These are phyloP conservation scores for Calonectria leucothoes DNA, from an alignment of 2,329 filamentous ascomycete genomes.

Conservation along the genomic window DNA sequence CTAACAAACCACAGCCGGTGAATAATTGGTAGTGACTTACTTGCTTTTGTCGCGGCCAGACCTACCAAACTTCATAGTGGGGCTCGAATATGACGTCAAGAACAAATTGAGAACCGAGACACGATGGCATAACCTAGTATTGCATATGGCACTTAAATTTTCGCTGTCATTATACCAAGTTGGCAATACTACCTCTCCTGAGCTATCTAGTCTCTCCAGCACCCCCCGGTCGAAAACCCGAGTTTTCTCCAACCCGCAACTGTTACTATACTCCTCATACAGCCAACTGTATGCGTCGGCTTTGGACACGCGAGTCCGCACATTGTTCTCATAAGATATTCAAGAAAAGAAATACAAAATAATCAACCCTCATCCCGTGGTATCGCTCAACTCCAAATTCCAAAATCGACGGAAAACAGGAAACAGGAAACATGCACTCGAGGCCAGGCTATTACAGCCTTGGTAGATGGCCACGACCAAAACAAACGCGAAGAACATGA, in stretches of 20 bases:
- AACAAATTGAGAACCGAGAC: not conserved
- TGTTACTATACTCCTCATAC: not conserved
- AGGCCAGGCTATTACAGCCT: conserved; percentile 2
- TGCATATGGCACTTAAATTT: not conserved
- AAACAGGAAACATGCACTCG: conserved; percentile 11
- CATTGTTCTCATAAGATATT: not conserved
- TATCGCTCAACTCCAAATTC: conserved; percentile 38
- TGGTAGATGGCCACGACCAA: not conserved
- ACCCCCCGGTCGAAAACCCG: not conserved
- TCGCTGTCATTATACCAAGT: conserved; percentile 11
- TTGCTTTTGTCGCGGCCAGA: not conserved
- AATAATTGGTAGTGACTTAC: not conserved
- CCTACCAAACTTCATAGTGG: not conserved
- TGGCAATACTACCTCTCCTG: conserved; percentile 9
- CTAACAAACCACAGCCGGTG: conserved; percentile 8
- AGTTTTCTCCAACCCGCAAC: conserved; percentile 2
- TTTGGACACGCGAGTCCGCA: conserved; percentile 3
- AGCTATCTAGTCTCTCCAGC: conserved; percentile 9
- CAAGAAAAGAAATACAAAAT: not conserved
- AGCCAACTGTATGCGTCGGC: not conserved
- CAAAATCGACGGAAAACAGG: conserved; percentile 13
- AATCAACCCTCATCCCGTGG: conserved; percentile 7
- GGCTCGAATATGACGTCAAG: not conserved
- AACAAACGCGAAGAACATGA: not conserved
- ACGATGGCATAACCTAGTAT: conserved; percentile 10